These are phyloP conservation scores for Lenzites betulinus DNA, from an alignment of 768 basidiomycete genomes.

Conservation along the genomic window DNA sequence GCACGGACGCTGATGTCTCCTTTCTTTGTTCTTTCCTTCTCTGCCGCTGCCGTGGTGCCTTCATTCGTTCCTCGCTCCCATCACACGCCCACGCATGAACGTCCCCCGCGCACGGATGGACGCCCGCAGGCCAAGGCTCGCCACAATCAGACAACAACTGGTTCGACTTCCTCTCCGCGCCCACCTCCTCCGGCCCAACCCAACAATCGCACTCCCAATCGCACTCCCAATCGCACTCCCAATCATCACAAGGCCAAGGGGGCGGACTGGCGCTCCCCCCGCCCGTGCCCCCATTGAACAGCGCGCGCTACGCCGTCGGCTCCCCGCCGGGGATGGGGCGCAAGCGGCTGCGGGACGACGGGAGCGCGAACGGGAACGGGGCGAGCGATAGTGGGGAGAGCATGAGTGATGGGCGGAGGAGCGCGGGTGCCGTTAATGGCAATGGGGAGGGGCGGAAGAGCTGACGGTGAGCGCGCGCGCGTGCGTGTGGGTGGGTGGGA, in stretches of 20 bases:
- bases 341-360: conserved; percentile 25
- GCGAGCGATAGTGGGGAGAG: conserved; percentile 11
- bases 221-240: too few species aligned
- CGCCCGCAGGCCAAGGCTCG: conserved; percentile 15
- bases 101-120: not conserved
- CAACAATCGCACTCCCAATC: too few species aligned
- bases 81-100: not conserved
- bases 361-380: conserved; percentile 11
- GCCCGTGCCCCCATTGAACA: conserved; percentile 19
- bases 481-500: not conserved
- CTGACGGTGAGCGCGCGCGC: not conserved
- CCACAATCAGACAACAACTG: conserved; percentile 13
- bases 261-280: conserved; percentile 13
- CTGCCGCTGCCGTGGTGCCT: too few species aligned
- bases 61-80: too few species aligned
- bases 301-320: conserved; percentile 17
- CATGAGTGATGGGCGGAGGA: not conserved
- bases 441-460: conserved; percentile 7
- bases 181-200: not conserved
- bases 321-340: conserved; percentile 17
- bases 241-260: not conserved
- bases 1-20: not conserved
- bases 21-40: not conserved
- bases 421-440: not conserved
- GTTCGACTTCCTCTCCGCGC: conserved; percentile 25